Evolutionary conservation across 257 asterid species (phyloP), one percentile per base, ranked within the genome.

Genomic region (Rehmannia glutinosa): DNA sequence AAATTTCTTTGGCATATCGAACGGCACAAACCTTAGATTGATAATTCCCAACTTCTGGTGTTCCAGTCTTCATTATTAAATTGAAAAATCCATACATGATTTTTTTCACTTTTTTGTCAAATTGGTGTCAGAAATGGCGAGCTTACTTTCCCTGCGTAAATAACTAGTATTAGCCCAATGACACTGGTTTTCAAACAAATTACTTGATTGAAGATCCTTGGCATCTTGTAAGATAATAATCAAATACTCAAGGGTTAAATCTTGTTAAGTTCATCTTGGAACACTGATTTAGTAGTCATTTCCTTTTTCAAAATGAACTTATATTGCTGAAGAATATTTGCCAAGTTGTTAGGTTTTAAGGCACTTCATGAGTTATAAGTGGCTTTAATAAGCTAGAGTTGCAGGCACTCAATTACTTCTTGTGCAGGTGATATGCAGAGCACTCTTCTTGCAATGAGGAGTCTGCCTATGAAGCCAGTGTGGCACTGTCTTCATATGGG

Each of bases 391-490:
- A 66, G 65, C 41, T 33, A 35, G 58, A 47, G 35, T 67, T 54
- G 35, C 49, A 6, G n/a, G 50, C 36, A 13, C 49, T 32, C 9
- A 41, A 47, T 67, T 55, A 49, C 47, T 46, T 70, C 61, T 75
- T 70, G 60, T 76, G 70, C 87, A 93, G 99, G 83, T 77, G 95
- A 91, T 73, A 52, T 94, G 78, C 97, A 94, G 75, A 88, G 76
- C 78, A 94, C 95, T 71, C 96, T 94, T 77, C 82, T 87, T 75
- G 95, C 85, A 28, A 83, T 94, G 97, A 89, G 82, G 97, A 88
- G 64, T 85, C 95, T 80, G 93, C 97, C 70, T 74, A 73, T 67
- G 97, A 88, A 78, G 89, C 89, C 80, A 88, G 97, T 82, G 83
- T 80, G 47, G 82, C 85, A 11, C 81, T 94, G 75, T 83, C 96